Evolutionary conservation across 352 stramenopile genomes (phyloP), one percentile per base, ranked within the genome.

Genomic region (Phytophthora tubulina): DNA sequence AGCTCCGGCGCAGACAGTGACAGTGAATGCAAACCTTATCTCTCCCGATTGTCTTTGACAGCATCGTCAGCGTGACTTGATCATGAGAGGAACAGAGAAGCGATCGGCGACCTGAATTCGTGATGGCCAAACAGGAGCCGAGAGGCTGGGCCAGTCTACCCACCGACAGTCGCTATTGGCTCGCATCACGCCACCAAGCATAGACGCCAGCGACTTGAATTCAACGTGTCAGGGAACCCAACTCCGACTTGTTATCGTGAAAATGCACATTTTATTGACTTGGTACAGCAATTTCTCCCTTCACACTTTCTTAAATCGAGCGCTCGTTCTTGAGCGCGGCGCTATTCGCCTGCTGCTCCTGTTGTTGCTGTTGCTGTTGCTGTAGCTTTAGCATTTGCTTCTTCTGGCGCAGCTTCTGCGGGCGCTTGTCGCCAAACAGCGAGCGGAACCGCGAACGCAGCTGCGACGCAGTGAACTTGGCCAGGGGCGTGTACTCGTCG

Each of bases 391-490:
- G 71, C 75, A 88, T 72, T 55, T 89, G 78, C 71, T 90, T 90
- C 74, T 86, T 86, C 57, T 88, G 80, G 27, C 82, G 79, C 59
- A 90, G 68, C 49, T 87, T 90, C 66, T 94, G 84, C 21, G 86
- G 86, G 2, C 84, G 82, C 67, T 94, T 94, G 73, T 94, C 86
- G 31, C 86, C 86, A 48, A 92, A 94, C 41, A 91, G 72, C 33
- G 86, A 91, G 17, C 86, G 86, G 71, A 89, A 92, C n/a, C 86
- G 84, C 54, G 86, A 94, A 11, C 86, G 86, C 50, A 94, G 60
- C 67, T 94, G 86, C 55, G 86, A 94, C 27, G 85, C 85, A 57
- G 79, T 85, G 69, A 94, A 94, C 64, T 94, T 91, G 71, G 79
- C 67, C 14, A 94, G 73, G 27, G 86, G 84, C 65, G 70, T 52